phyloP scores from a whole-genome alignment of 306 rosid species.

The Lathyrus oleraceus region DNA sequence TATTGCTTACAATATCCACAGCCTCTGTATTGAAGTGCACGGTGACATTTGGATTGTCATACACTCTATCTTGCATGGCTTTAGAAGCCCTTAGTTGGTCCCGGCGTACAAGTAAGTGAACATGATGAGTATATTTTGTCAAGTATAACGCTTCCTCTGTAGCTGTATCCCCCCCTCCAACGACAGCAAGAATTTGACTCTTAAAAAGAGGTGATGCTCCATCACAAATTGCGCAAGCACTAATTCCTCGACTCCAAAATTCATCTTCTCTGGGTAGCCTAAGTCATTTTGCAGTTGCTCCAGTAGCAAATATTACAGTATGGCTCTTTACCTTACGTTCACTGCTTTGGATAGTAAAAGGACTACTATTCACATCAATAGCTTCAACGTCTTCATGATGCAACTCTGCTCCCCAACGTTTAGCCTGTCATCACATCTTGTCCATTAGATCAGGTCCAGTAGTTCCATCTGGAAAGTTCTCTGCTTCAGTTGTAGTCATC shows the following conservation, averaged over 20 bases:
- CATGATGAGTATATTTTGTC: slow-evolving; percentile 89
- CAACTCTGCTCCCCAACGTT: slow-evolving; percentile 96
- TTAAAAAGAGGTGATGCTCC: slow-evolving; percentile 98
- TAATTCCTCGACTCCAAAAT: slow-evolving; percentile 98
- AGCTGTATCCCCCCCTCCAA: slow-evolving; percentile 98
- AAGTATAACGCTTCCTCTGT: slow-evolving; percentile 90
- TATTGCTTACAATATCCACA: too few relatives aligned
- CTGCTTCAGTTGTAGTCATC: slow-evolving; percentile 97
- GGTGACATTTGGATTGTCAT: too few relatives aligned
- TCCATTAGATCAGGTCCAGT: slow-evolving; percentile 98
- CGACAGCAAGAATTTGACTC: slow-evolving; percentile 90
- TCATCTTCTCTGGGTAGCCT: slow-evolving; percentile 90
- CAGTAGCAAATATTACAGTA: slow-evolving; percentile 77
- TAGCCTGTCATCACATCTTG: slow-evolving; percentile 71
- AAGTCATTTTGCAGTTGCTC: slow-evolving; percentile 89
- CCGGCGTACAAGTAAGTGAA: slow-evolving; percentile 83
- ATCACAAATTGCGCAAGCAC: slow-evolving; percentile 98
- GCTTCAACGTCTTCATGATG: slow-evolving; percentile 89
- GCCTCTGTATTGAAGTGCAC: too few relatives aligned
- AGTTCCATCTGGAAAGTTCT: slow-evolving; percentile 92
- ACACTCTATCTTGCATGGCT: slow-evolving; percentile 99
- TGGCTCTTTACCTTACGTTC: slow-evolving; percentile 92
- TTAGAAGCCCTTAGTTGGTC: slow-evolving; percentile 88
- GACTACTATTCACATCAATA: slow-evolving; percentile 67
- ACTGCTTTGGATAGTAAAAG: slow-evolving; percentile 85